Base-by-base conservation (phyloP, 1,284 basidiomycete species). In the Cryptococcus amylolentus region DNA sequence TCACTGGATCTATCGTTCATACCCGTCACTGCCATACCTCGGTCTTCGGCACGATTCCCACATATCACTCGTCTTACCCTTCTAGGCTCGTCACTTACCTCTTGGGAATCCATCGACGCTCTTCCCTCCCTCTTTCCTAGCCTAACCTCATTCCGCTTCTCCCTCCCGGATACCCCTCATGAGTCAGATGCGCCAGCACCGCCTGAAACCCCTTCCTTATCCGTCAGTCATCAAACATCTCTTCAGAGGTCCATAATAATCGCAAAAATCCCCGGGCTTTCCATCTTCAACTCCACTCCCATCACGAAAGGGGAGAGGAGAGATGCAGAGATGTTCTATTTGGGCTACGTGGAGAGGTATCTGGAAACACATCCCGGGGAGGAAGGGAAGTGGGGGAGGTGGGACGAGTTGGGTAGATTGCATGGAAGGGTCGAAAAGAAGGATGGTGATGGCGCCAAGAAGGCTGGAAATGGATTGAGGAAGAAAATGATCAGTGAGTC, bases 321-420 rank as follows among this genome's bases (percentile, higher is more conserved):
- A n/a, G 94, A 97, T 67, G 86, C 88, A 49, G 93, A 97, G 76
- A 75, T 91, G 42, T 89, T 88, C 70, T 95, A 93, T 75, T 79
- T 94, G 52, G 86, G 86, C n/a, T 55, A 55, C 27, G 38, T 81
- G 79, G 66, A 78, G 87, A 60, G 78, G 20, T 45, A 57, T 3
- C 16, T 56, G 2, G 46, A 10, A 8, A 27, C 50, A 3, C 49
- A 54, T 12, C 40, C 55, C 6, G 38, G 28, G 46, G 49, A 37
- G 35, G 37, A 42, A 10, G 39, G 20, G 45, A 45, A 26, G 31
- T 72, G 70, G 70, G 66, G 65, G 0, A 52, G 68, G 23, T 72
- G 68, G 28, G 60, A 61, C 5, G 68, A 68, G 39, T 55, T 73
- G 10, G 56, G 56, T 2, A 46, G 42, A 47, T 51, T 56, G 35